Conservation (phyloP, 192 early-diverging fungal genomes). For the Backusella sp. region DNA sequence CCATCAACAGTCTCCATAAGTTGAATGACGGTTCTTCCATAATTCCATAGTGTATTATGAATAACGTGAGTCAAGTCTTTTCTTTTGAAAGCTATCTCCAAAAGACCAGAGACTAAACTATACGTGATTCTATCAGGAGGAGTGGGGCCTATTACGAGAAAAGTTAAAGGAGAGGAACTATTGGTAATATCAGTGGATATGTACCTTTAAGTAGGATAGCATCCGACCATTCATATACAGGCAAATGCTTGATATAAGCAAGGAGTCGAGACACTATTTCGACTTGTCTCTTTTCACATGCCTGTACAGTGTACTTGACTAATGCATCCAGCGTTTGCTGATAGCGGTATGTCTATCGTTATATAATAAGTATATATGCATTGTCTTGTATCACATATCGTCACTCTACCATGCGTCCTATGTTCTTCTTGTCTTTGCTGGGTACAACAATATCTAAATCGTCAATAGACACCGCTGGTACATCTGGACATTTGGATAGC, state of each 20-base stretch:
- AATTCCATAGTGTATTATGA: constrained; percentile 43
- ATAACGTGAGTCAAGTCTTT: constrained; percentile 27
- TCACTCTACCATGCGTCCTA: neutral
- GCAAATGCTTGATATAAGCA: constrained; percentile 29
- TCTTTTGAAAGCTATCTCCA: constrained; percentile 38
- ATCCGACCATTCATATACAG: constrained; percentile 29
- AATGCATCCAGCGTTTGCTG: constrained; percentile 30
- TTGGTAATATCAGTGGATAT: no score
- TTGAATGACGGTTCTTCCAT: constrained; percentile 32
- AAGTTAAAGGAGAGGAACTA: neutral
- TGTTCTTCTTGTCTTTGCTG: neutral
- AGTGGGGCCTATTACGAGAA: constrained; percentile 5
- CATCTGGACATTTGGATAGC: constrained; percentile 36
- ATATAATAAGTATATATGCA: neutral
- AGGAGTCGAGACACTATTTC: constrained; percentile 23
- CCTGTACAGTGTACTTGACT: constrained; percentile 18
- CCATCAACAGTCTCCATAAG: constrained; percentile 5
- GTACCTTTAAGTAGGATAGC: constrained; percentile 28
- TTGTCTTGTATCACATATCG: neutral
- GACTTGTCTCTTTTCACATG: constrained; percentile 13
- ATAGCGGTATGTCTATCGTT: constrained; percentile 22
- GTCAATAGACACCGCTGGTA: neutral
- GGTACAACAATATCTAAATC: neutral
- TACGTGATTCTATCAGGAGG: constrained; percentile 37
- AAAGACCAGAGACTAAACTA: constrained; percentile 36